A percentile compares a stretch with the other conserved stretches of the same genome.
These are phyloP conservation scores for Fusarium nurragi DNA, from an alignment of 2,329 filamentous ascomycete species.

Conservation along the genomic window DNA sequence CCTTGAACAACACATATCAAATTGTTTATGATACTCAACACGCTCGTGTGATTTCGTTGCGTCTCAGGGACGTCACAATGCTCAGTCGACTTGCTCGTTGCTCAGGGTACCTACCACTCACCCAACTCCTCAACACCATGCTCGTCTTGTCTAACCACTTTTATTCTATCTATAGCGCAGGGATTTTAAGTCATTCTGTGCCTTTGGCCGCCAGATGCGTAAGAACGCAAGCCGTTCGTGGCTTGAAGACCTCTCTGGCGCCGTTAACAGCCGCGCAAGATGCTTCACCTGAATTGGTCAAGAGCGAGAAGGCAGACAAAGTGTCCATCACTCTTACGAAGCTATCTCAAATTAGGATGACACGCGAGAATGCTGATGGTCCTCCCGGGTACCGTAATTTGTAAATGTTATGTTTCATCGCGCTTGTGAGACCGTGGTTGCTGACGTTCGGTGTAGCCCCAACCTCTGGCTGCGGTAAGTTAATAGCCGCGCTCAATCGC, in stretches of 20 bases:
- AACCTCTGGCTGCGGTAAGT: conserved; percentile 46
- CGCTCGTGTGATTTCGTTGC: not conserved
- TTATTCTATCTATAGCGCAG: conserved; percentile 18
- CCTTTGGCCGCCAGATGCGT: conserved; percentile 6
- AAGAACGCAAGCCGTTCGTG: not conserved
- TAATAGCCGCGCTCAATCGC: conserved; percentile 2
- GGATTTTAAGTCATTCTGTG: conserved; percentile 25
- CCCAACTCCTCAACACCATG: not conserved
- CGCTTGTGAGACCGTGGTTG: conserved; percentile 8
- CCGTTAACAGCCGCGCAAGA: not conserved
- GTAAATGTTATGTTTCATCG: conserved; percentile 26
- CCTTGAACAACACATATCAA: not conserved
- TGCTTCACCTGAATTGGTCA: not conserved
- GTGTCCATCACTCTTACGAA: not conserved
- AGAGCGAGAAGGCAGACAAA: not conserved
- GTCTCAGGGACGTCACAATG: conserved; percentile 21
- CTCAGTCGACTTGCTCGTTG: conserved; percentile 32
- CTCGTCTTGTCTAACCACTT: conserved; percentile 14
- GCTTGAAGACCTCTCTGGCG: not conserved
- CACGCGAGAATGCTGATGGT: not conserved
- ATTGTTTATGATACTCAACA: not conserved
- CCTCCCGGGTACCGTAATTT: conserved; percentile 22
- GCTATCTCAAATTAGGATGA: not conserved
- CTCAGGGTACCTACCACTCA: conserved; percentile 23
- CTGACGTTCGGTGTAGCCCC: conserved; percentile 36